Evolutionary conservation across 2,329 filamentous ascomycete genomes (phyloP).

Genomic region (Arthroderma sp.): DNA sequence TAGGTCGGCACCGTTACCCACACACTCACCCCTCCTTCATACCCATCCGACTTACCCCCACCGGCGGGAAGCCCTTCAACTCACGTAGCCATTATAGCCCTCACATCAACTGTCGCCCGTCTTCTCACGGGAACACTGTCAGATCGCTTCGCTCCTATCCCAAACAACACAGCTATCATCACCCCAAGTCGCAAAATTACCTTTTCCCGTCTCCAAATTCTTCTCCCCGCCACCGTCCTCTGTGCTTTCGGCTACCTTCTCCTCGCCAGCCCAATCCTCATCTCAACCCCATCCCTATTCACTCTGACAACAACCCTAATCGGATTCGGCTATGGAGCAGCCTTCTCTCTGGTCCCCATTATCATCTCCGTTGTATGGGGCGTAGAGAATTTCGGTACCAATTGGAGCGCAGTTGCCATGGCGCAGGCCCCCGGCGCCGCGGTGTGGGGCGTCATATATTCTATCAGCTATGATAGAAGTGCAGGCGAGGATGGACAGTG

Average conservation of each 20-base stretch:
- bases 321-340: conserved; percentile 82
- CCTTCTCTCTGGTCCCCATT: conserved; percentile 80
- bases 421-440: conserved; percentile 78
- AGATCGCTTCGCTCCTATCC: conserved; percentile 64
- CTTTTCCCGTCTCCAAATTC: conserved; percentile 67
- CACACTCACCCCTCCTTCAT: conserved; percentile 58
- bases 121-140: conserved; percentile 81
- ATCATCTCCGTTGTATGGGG: conserved; percentile 97
- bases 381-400: conserved; percentile 95
- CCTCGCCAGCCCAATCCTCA: conserved; percentile 66
- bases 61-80: conserved; percentile 56
- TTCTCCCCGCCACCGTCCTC: conserved; percentile 60
- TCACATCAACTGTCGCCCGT: conserved; percentile 80
- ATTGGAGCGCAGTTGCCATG: conserved; percentile 92
- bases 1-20: conserved; percentile 77
- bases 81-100: conserved; percentile 82
- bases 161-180: conserved; percentile 26
- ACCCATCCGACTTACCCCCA: conserved; percentile 31
- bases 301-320: conserved; percentile 74
- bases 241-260: conserved; percentile 64
- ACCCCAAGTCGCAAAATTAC: conserved; percentile 31
- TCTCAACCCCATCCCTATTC: conserved; percentile 66
- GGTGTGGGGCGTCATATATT: conserved; percentile 85
- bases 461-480: conserved; percentile 30
- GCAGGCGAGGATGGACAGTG: conserved; percentile 47